A percentile compares a stretch with the other conserved stretches of the same genome.
These are phyloP conservation scores for Capronia americana DNA, from an alignment of 2,329 filamentous ascomycete genomes.

Conservation along the genomic window DNA sequence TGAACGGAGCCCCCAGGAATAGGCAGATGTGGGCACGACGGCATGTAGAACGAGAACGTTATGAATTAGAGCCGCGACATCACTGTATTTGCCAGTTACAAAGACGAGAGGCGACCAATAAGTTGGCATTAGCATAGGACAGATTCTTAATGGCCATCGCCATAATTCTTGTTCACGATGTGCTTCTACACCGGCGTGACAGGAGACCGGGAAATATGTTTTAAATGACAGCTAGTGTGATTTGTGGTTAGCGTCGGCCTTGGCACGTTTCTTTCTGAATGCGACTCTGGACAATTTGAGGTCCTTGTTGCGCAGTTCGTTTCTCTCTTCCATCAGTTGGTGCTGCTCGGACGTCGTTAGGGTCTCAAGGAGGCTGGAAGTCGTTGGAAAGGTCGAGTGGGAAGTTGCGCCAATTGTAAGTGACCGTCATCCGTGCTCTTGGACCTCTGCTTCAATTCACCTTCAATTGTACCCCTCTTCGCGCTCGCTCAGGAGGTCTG, in stretches of 20 bases:
- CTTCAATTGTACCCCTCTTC: conserved; percentile 18
- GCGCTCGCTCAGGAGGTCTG: conserved; percentile 11
- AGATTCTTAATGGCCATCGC: background rate
- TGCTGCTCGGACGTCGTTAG: conserved; percentile 34
- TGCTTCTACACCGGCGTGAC: background rate
- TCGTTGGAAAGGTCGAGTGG: conserved; percentile 40
- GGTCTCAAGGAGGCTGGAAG: conserved; percentile 38
- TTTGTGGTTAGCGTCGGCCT: conserved; percentile 5
- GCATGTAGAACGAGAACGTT: conserved; percentile 1
- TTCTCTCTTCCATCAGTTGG: conserved; percentile 29
- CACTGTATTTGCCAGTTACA: conserved; percentile 2
- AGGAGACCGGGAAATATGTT: background rate
- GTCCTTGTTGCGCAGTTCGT: conserved; percentile 23
- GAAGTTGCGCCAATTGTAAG: conserved; percentile 38
- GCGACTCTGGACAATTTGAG: conserved; percentile 18
- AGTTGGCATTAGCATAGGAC: background rate
- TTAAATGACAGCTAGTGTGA: conserved; percentile 6
- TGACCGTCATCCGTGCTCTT: conserved; percentile 1
- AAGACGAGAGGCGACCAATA: background rate
- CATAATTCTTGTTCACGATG: background rate
- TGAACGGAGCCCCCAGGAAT: conserved; percentile 58
- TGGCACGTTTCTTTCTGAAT: conserved; percentile 17
- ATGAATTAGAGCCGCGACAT: conserved; percentile 7
- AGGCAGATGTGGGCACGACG: background rate
- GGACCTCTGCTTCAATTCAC: conserved; percentile 14